phyloP scores from a whole-genome alignment of 163 green algal genomes.

The Chlorella variabilis region DNA sequence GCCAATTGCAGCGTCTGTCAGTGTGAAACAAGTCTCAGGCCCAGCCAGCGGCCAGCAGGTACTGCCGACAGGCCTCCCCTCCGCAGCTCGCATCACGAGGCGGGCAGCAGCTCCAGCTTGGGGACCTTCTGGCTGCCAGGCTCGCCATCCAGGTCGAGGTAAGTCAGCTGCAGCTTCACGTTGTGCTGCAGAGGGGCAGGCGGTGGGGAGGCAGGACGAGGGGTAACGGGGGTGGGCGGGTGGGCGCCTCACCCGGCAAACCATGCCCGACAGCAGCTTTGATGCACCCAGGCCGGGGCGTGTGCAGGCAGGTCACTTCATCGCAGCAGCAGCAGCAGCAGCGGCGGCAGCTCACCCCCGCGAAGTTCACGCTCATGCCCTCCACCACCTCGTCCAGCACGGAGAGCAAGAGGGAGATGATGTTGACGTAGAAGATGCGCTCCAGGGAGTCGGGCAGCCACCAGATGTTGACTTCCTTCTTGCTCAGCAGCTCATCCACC shows the following conservation, averaged over 20 bases:
- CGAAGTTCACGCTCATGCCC: slow-evolving; percentile 32
- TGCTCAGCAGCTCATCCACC: slow-evolving; percentile 42
- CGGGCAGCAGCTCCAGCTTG: too few relatives aligned
- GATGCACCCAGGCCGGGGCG: not conserved
- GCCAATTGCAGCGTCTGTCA: too few relatives aligned
- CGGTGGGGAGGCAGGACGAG: not conserved
- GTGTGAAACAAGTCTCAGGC: too few relatives aligned
- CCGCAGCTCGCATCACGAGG: too few relatives aligned
- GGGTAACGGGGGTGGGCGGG: too few relatives aligned
- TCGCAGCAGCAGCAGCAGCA: not conserved
- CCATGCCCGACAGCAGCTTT: too few relatives aligned
- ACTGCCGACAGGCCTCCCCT: too few relatives aligned
- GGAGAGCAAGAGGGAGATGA: slow-evolving; percentile 39
- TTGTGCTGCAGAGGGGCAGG: slow-evolving; percentile 24
- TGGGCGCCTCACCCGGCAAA: too few relatives aligned
- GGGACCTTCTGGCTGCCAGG: too few relatives aligned
- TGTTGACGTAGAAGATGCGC: slow-evolving; percentile 37
- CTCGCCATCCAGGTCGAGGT: slow-evolving; percentile 26
- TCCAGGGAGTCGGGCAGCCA: slow-evolving; percentile 44
- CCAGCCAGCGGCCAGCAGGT: too few relatives aligned
- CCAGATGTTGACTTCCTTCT: slow-evolving; percentile 49
- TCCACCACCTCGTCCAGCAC: slow-evolving; percentile 30
- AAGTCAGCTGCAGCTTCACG: slow-evolving; percentile 25
- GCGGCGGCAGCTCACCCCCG: not conserved
- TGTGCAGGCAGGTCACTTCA: not conserved